Evolutionary conservation across 768 basidiomycete genomes (phyloP).

Genomic region (Tremella fuciformis): DNA sequence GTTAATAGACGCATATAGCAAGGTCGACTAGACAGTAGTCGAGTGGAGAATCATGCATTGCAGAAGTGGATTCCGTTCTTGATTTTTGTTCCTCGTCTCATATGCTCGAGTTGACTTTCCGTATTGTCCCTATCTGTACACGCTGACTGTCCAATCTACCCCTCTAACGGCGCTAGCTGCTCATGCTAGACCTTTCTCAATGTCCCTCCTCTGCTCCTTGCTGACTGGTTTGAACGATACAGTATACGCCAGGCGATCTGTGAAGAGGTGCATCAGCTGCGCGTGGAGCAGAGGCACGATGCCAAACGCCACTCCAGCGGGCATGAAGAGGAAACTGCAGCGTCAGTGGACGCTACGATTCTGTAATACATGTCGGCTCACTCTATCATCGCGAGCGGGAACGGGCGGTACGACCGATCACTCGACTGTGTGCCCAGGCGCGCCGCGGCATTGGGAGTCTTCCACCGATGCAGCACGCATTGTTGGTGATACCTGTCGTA

Average conservation of each 20-base stretch:
- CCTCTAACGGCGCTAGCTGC: no score
- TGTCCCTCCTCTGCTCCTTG: slow-evolving; percentile 17
- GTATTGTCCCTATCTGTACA: no score
- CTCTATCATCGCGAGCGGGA: slow-evolving; percentile 24
- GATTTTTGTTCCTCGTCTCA: no score
- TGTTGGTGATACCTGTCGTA: slow-evolving; percentile 41
- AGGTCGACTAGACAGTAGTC: no score
- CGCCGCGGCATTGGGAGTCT: slow-evolving; percentile 10
- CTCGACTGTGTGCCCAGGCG: slow-evolving; percentile 24
- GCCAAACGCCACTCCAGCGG: slow-evolving; percentile 39
- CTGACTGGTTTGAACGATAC: slow-evolving; percentile 33
- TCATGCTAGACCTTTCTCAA: slow-evolving; percentile 17
- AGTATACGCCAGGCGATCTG: slow-evolving; percentile 34
- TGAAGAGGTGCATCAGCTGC: slow-evolving; percentile 45
- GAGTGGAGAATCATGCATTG: no score
- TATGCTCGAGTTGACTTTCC: no score
- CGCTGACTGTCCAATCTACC: no score
- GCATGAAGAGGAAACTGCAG: slow-evolving; percentile 34
- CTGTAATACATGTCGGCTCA: slow-evolving; percentile 12
- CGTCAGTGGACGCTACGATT: slow-evolving; percentile 1
- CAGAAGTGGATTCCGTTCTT: no score
- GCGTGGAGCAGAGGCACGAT: slow-evolving; percentile 41
- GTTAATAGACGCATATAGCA: no score
- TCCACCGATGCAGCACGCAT: slow-evolving; percentile 30
- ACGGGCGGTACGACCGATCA: slow-evolving; percentile 19